Conservation (phyloP, 257 asterid genomes). For the Ballota nigra region DNA sequence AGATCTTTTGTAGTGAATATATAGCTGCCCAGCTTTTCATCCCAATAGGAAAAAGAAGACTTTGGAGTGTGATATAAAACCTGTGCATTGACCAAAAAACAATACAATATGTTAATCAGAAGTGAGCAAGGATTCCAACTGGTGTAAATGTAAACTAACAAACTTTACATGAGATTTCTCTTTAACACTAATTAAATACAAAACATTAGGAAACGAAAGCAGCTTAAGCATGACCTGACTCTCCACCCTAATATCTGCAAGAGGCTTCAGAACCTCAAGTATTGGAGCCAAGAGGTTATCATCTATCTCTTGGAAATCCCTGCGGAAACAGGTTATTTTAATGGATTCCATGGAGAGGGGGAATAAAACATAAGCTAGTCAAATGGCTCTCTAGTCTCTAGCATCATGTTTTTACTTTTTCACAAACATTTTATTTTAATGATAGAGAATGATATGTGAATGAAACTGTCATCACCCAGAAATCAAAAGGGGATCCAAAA, state of each 20-base stretch:
- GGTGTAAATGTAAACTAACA: not conserved
- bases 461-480: slow-evolving; percentile 10
- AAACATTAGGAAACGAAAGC: not conserved
- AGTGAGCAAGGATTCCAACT: slow-evolving; percentile 7
- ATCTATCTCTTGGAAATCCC: slow-evolving; percentile 84
- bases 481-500: not conserved
- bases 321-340: slow-evolving; percentile 30
- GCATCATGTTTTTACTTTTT: not conserved
- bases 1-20: slow-evolving; percentile 79
- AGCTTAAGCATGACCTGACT: slow-evolving; percentile 65
- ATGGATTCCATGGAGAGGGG: not conserved
- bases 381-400: slow-evolving; percentile 14
- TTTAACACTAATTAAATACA: not conserved
- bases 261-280: slow-evolving; percentile 62
- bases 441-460: not conserved
- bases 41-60: slow-evolving; percentile 80
- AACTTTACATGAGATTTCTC: not conserved
- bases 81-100: slow-evolving; percentile 40
- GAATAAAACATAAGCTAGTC: not conserved
- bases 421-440: not conserved
- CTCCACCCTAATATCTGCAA: slow-evolving; percentile 84
- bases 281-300: slow-evolving; percentile 69
- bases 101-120: not conserved
- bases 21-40: slow-evolving; percentile 60
- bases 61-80: slow-evolving; percentile 94